Evolutionary conservation across 768 basidiomycete species (phyloP).

Genomic region (Phaffia australis): DNA sequence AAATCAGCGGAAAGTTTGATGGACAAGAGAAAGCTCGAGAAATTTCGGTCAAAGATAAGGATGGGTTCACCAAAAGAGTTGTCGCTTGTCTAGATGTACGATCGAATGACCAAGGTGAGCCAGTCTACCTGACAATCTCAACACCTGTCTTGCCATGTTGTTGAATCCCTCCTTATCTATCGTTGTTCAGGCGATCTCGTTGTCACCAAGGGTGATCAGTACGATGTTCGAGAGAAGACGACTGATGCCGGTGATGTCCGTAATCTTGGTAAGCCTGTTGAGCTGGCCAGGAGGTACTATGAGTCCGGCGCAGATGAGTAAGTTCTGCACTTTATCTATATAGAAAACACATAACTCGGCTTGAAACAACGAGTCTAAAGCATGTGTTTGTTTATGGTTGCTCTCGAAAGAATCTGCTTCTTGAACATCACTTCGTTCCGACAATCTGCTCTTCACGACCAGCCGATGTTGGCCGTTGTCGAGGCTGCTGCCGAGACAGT

Average conservation of each 20-base stretch:
- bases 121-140: neutral
- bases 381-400: neutral
- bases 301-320: conserved; percentile 76
- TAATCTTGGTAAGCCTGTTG: conserved; percentile 94
- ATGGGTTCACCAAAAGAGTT: conserved; percentile 82
- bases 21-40: conserved; percentile 1
- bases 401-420: conserved; percentile 52
- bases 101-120: conserved; percentile 59
- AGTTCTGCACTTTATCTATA: neutral
- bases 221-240: conserved; percentile 82
- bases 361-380: neutral
- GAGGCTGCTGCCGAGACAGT: conserved; percentile 76
- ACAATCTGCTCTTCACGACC: conserved; percentile 84
- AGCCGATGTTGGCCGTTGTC: conserved; percentile 96
- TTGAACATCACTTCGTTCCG: conserved; percentile 99
- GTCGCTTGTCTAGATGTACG: conserved; percentile 97
- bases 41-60: conserved; percentile 28
- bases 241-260: conserved; percentile 47
- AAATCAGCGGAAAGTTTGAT: conserved; percentile 27
- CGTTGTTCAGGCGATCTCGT: conserved; percentile 65
- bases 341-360: neutral
- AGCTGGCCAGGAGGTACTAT: conserved; percentile 78
- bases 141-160: neutral
- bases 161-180: neutral
- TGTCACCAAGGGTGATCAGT: conserved; percentile 98